Evolutionary conservation across 441 rosid species (phyloP).

Genomic region (Capsella rubella): DNA sequence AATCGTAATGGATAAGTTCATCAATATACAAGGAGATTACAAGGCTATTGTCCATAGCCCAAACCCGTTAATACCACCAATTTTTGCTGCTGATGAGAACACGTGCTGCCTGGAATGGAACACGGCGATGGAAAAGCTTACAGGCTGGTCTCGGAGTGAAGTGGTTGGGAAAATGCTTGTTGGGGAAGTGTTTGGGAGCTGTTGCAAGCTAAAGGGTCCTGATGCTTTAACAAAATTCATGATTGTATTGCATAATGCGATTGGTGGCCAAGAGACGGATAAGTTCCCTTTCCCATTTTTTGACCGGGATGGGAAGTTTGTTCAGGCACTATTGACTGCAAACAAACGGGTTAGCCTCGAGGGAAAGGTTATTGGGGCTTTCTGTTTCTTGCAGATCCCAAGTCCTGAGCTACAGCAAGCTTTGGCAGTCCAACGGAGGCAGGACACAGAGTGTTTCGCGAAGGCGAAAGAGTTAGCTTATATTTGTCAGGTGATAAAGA

Average conservation of each 20-base stretch:
- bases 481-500: conserved; percentile 83
- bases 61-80: conserved; percentile 90
- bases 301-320: conserved; percentile 69
- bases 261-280: conserved; percentile 86
- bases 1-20: conserved; percentile 91
- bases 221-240: conserved; percentile 89
- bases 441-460: conserved; percentile 65
- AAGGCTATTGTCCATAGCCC: conserved; percentile 94
- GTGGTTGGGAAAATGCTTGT: conserved; percentile 84
- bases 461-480: conserved; percentile 85
- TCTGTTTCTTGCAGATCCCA: conserved; percentile 95
- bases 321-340: conserved; percentile 85
- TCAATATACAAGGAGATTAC: conserved; percentile 91
- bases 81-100: conserved; percentile 90
- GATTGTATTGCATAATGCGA: conserved; percentile 84
- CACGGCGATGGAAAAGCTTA: conserved; percentile 93
- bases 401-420: conserved; percentile 92
- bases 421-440: conserved; percentile 74
- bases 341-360: conserved; percentile 77
- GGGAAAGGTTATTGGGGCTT: conserved; percentile 83
- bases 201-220: conserved; percentile 86
- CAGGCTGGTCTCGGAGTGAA: conserved; percentile 74
- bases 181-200: conserved; percentile 89
- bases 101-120: conserved; percentile 96
- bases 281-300: conserved; percentile 79